Evolutionary conservation across 306 rosid genomes (phyloP).

Genomic region (Vigna angularis): DNA sequence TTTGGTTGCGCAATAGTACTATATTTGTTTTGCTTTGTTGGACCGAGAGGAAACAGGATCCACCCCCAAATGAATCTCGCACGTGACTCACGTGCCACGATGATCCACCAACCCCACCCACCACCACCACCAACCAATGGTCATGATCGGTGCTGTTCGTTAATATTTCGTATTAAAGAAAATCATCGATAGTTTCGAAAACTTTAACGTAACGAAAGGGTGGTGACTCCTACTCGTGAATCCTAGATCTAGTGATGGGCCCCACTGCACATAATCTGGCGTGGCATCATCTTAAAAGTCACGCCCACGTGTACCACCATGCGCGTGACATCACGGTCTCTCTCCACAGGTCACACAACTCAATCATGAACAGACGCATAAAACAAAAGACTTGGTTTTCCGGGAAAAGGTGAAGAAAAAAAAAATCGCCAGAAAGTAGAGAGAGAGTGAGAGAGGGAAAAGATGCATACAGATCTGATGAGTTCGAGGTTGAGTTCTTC

Average conservation of each 20-base stretch:
- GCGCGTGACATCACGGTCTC: slow-evolving; percentile 37
- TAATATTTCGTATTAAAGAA: not conserved
- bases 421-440: slow-evolving; percentile 30
- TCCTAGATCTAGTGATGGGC: slow-evolving; percentile 50
- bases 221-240: not conserved
- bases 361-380: not conserved
- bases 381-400: not conserved
- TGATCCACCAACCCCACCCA: slow-evolving; percentile 30
- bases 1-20: not conserved
- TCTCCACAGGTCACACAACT: not conserved
- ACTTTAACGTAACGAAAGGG: not conserved
- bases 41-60: not conserved
- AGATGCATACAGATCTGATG: slow-evolving; percentile 79
- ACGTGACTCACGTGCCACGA: slow-evolving; percentile 30
- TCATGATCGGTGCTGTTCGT: not conserved
- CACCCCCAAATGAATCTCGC: not conserved
- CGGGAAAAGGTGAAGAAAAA: not conserved
- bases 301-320: not conserved
- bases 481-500: slow-evolving; percentile 86
- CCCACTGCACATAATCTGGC: slow-evolving; percentile 38
- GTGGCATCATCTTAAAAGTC: slow-evolving; percentile 18
- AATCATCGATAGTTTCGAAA: not conserved
- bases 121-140: too few relatives aligned
- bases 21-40: not conserved
- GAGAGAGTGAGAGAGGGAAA: not conserved